A percentile compares a stretch with the other conserved stretches of the same genome.
phyloP scores from a whole-genome alignment of 441 rosid species.

The Euphorbia corollata region DNA sequence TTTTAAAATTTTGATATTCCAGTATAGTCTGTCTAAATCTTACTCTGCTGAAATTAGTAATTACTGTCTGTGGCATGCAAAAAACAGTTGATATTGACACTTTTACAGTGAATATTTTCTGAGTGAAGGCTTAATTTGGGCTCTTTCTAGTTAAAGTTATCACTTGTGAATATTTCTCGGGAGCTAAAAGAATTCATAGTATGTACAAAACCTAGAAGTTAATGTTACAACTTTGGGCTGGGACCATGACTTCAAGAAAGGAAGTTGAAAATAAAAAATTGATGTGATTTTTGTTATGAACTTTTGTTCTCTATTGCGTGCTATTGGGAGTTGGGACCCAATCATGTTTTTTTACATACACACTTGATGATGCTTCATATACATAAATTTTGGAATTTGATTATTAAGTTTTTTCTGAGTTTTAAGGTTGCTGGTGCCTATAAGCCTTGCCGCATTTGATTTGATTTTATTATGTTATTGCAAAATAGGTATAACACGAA shows the following conservation, averaged over 20 bases:
- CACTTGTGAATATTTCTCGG: too few species aligned
- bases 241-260: background rate
- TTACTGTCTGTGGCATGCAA: too few species aligned
- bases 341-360: background rate
- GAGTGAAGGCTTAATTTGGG: too few species aligned
- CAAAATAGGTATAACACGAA: constrained; percentile 67
- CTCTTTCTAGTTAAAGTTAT: too few species aligned
- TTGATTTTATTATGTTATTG: constrained; percentile 16
- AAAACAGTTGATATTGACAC: too few species aligned
- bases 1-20: too few species aligned
- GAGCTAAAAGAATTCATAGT: background rate
- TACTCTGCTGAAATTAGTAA: too few species aligned
- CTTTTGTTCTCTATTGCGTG: background rate
- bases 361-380: background rate
- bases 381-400: background rate
- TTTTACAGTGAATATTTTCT: too few species aligned
- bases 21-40: too few species aligned
- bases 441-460: background rate
- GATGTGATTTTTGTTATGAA: background rate
- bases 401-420: constrained; percentile 4
- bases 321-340: background rate
- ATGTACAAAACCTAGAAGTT: background rate
- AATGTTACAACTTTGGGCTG: background rate
- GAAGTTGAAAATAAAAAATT: background rate
- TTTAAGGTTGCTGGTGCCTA: background rate